Percentiles rank a stretch among this genome's conserved stretches.
phyloP scores from a whole-genome alignment of 208 protist genomes.

The Trypanosoma lewisi region DNA sequence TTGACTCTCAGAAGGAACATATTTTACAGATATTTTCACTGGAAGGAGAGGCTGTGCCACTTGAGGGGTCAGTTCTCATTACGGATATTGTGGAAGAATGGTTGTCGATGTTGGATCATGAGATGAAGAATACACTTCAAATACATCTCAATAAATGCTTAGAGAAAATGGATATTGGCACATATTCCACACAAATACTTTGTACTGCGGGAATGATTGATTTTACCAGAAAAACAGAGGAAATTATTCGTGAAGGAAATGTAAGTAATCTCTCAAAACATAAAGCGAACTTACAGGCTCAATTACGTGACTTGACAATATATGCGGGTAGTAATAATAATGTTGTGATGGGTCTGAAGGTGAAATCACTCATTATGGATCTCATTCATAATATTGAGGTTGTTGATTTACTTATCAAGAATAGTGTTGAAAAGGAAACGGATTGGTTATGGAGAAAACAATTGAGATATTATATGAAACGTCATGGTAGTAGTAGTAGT shows the following conservation, averaged over 20 bases:
- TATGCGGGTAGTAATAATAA: conserved; percentile 85
- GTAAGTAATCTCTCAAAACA: conserved; percentile 75
- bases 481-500: too few species aligned
- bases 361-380: conserved; percentile 97
- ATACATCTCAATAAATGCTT: conserved; percentile 82
- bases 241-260: conserved; percentile 76
- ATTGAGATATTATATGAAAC: conserved; percentile 95
- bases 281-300: conserved; percentile 68
- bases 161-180: conserved; percentile 79
- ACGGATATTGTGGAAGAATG: conserved; percentile 95
- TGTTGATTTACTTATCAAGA: conserved; percentile 83
- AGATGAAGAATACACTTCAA: conserved; percentile 93
- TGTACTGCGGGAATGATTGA: conserved; percentile 92
- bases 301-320: conserved; percentile 78
- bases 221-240: conserved; percentile 91
- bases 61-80: conserved; percentile 90
- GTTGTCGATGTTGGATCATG: conserved; percentile 90
- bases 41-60: conserved; percentile 93
- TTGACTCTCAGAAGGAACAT: conserved; percentile 83
- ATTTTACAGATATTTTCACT: conserved; percentile 91
- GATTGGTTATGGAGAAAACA: conserved; percentile 98
- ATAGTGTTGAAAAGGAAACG: conserved; percentile 72
- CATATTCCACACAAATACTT: conserved; percentile 95
- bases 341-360: conserved; percentile 90
- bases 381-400: conserved; percentile 98